Percentiles rank a stretch among this genome's conserved stretches.
Evolutionary conservation across 2,329 filamentous ascomycete species (phyloP).

Genomic region (Tothia fuscella): DNA sequence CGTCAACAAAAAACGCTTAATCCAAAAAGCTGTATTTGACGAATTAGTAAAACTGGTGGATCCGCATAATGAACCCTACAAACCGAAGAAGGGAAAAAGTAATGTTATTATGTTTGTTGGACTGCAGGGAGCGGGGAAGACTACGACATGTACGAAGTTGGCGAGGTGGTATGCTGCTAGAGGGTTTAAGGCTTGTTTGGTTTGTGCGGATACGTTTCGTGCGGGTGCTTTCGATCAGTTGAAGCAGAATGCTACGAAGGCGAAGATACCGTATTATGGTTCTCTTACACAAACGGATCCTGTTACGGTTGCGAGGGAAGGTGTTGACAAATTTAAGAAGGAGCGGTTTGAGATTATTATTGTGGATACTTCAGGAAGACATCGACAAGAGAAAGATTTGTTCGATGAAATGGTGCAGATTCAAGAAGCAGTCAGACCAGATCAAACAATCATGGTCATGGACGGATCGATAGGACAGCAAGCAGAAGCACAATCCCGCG

Average conservation of each 20-base stretch:
- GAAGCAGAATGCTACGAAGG: constrained; percentile 98
- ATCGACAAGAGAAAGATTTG: constrained; percentile 86
- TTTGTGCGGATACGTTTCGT: constrained; percentile 97
- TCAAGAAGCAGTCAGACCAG: constrained; percentile 74
- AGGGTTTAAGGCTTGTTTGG: constrained; percentile 84
- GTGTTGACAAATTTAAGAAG: constrained; percentile 98
- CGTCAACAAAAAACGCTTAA: constrained; percentile 96
- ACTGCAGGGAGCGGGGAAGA: constrained; percentile 94
- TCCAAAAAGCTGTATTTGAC: constrained; percentile 94
- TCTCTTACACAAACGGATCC: constrained; percentile 94
- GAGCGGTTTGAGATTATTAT: constrained; percentile 98
- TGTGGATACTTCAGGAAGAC: constrained; percentile 89
- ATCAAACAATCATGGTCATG: constrained; percentile 97
- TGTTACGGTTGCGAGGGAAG: constrained; percentile 82
- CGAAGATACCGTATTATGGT: constrained; percentile 97
- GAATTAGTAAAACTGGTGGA: constrained; percentile 93
- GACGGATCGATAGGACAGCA: constrained; percentile 95
- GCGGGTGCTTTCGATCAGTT: constrained; percentile 96
- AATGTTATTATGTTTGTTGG: constrained; percentile 99
- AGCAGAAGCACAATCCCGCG: constrained; percentile 85
- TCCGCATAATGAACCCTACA: constrained; percentile 88
- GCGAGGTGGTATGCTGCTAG: constrained; percentile 88
- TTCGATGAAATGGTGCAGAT: constrained; percentile 99
- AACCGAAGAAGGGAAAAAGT: constrained; percentile 87
- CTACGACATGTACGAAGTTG: constrained; percentile 94